Conservation (phyloP, 345 rosid genomes). For the Arabis hirsuta region DNA sequence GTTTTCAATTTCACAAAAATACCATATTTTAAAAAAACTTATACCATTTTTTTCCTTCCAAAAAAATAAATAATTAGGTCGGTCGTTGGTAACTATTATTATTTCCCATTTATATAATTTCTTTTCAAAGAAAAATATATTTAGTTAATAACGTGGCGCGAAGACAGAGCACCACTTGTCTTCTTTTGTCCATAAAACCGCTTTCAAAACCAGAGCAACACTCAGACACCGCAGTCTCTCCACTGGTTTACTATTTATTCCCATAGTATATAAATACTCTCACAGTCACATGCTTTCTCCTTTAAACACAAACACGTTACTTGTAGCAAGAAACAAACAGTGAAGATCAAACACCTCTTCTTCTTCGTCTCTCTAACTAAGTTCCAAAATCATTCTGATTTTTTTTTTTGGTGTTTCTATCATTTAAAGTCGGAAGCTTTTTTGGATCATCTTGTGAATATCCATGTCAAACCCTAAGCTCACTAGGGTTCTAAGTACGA, state of each 20-base stretch:
- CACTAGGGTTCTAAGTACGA: slow-evolving; percentile 67
- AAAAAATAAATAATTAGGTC: too few relatives aligned
- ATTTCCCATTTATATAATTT: too few relatives aligned
- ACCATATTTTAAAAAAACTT: too few relatives aligned
- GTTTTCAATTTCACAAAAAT: too few relatives aligned
- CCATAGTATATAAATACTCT: neutral
- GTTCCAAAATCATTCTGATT: neutral
- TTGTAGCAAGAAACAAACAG: slow-evolving; percentile 14
- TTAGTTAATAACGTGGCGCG: slow-evolving; percentile 29
- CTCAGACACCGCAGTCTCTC: neutral
- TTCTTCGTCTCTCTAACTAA: neutral
- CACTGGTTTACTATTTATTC: slow-evolving; percentile 25
- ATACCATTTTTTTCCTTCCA: too few relatives aligned
- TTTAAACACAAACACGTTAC: slow-evolving; percentile 36
- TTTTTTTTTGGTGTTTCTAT: slow-evolving; percentile 8
- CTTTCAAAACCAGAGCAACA: slow-evolving; percentile 30
- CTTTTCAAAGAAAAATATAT: too few relatives aligned
- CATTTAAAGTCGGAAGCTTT: slow-evolving; percentile 6
- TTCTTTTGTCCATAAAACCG: slow-evolving; percentile 30
- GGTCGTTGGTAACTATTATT: too few relatives aligned
- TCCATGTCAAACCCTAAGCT: slow-evolving; percentile 64
- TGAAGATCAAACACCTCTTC: slow-evolving; percentile 42
- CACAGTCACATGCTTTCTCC: slow-evolving; percentile 30
- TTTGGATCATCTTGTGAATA: slow-evolving; percentile 18
- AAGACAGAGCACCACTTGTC: slow-evolving; percentile 36